phyloP scores from a whole-genome alignment of 345 rosid genomes.

The Gossypium ekmanianum region DNA sequence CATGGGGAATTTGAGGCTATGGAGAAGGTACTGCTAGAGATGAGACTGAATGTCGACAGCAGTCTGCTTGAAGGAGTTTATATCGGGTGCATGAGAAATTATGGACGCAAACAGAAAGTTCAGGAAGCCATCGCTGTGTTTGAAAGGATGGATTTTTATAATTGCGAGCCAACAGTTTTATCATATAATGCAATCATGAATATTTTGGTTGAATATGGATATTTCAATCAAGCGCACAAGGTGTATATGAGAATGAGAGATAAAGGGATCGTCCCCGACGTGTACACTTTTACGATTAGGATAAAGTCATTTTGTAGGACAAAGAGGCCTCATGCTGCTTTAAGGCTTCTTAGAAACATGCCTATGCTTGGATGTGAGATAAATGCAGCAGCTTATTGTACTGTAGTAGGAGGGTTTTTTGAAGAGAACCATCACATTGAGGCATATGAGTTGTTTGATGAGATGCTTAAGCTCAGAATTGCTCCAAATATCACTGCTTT shows the following conservation, averaged over 20 bases:
- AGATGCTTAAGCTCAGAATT: constrained; percentile 60
- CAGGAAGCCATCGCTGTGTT: constrained; percentile 81
- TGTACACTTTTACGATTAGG: constrained; percentile 74
- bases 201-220: constrained; percentile 61
- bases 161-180: constrained; percentile 59
- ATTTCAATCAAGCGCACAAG: constrained; percentile 76
- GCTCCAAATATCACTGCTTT: constrained; percentile 52
- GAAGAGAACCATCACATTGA: constrained; percentile 44
- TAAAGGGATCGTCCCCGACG: constrained; percentile 64
- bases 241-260: constrained; percentile 83
- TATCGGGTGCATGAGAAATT: constrained; percentile 61
- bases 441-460: constrained; percentile 69
- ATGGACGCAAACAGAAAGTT: constrained; percentile 72
- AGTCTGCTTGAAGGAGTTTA: constrained; percentile 73
- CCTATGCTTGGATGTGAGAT: constrained; percentile 66
- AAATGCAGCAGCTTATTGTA: constrained; percentile 79
- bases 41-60: constrained; percentile 44
- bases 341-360: constrained; percentile 79
- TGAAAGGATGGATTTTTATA: constrained; percentile 90
- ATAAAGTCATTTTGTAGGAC: constrained; percentile 86
- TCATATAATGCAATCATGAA: constrained; percentile 83
- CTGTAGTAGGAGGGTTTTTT: constrained; percentile 69
- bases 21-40: constrained; percentile 57
- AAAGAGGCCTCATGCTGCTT: constrained; percentile 69
- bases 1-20: constrained; percentile 73